Evolutionary conservation across 1,139 yeast species (phyloP), one percentile per base, ranked within the genome.

Genomic region (Yamadazyma jaroonii): DNA sequence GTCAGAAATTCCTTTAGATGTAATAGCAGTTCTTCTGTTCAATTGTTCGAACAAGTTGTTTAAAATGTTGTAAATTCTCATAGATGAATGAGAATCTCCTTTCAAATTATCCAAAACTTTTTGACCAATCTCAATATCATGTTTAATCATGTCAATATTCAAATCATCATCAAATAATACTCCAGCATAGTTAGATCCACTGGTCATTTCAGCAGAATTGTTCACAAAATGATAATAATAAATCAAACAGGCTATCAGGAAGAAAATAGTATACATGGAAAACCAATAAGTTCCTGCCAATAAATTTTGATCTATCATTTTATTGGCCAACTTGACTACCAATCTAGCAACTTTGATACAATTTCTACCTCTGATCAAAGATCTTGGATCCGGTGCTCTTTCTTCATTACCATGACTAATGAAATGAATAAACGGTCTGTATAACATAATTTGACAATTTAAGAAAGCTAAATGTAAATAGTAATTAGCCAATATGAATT

Each of bases 241-340:
- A 8, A 87, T 80, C 50, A 89, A 68, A 50, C 95, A 86, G 0
- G 96, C 95, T 39, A 89, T 89, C 3, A 95, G 82, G 56, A 87
- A 89, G 57, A 89, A 89, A n/a, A 89, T 84, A 0, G 96, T 87
- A 57, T 89, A 89, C 59, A 85, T 84, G 11, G 94, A 83, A 56
- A 88, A 89, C 96, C 96, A 88, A 57, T 89, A 89, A 2, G 96
- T 86, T 1, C 96, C 96, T 44, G 85, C 79, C 39, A 89, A 67
- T 53, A 87, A 72, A 43, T 84, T 74, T 44, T 81, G 80, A 45
- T 79, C 78, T 44, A 85, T 79, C 86, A 89, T 79, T 48, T 85
- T 92, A 54, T 85, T 82, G 0, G 96, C 92, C 42, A 88, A 60
- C 49, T 84, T 83, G 11, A 89, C 90, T 23, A 85, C 95, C 49